These are phyloP conservation scores for Leucogyrophana mollusca DNA, from an alignment of 768 basidiomycete genomes.

Conservation along the genomic window DNA sequence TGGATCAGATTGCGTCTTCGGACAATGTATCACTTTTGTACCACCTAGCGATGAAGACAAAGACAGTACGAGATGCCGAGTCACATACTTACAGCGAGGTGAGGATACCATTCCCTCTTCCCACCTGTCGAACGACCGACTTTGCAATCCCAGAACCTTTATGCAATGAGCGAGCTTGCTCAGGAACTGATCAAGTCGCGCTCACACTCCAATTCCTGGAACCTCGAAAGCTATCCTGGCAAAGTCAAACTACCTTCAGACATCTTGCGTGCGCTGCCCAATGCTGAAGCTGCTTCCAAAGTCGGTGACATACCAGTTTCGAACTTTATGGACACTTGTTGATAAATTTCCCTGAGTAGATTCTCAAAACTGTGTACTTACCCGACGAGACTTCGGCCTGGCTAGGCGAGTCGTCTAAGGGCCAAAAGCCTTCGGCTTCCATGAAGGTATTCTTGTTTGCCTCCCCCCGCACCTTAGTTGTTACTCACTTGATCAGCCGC, in stretches of 20 bases:
- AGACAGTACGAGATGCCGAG: slow-evolving; percentile 82
- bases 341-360: slow-evolving; percentile 39
- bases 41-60: slow-evolving; percentile 76
- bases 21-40: slow-evolving; percentile 86
- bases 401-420: slow-evolving; percentile 49
- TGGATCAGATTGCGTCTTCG: slow-evolving; percentile 70
- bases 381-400: slow-evolving; percentile 57
- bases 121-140: not conserved
- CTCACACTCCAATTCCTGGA: slow-evolving; percentile 67
- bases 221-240: slow-evolving; percentile 74
- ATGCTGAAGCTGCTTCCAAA: slow-evolving; percentile 62
- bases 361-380: slow-evolving; percentile 66
- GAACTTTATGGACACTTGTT: not conserved
- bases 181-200: slow-evolving; percentile 80
- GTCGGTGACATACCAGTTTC: slow-evolving; percentile 32
- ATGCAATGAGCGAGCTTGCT: slow-evolving; percentile 83
- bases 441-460: slow-evolving; percentile 23
- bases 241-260: slow-evolving; percentile 79
- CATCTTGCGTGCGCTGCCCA: slow-evolving; percentile 73
- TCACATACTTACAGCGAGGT: slow-evolving; percentile 73
- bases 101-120: no score
- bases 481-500: slow-evolving; percentile 12
- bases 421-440: slow-evolving; percentile 32
- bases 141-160: slow-evolving; percentile 67
- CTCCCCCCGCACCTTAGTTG: slow-evolving; percentile 1